Evolutionary conservation across 176 grass and related monocot genomes (phyloP).

Genomic region (Guadua angustifolia): DNA sequence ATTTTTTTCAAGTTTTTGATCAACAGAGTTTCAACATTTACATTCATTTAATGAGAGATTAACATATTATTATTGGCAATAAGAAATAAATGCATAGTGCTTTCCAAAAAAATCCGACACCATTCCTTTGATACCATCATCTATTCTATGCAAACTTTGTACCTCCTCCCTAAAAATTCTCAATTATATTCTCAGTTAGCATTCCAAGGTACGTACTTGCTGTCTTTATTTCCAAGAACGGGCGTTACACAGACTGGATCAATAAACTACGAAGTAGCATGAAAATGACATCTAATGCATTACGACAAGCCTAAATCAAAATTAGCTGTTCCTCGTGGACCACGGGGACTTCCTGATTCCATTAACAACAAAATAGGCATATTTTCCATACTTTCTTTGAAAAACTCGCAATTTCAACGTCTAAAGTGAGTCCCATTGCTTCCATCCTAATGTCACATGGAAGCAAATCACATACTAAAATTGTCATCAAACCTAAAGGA

Average conservation of each 20-base stretch:
- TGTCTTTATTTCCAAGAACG: slow-evolving; percentile 33
- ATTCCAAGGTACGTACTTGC: neutral
- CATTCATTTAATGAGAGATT: neutral
- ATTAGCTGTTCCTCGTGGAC: slow-evolving; percentile 20
- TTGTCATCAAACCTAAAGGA: neutral
- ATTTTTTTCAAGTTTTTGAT: neutral
- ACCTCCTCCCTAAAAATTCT: slow-evolving; percentile 7
- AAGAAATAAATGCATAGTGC: neutral
- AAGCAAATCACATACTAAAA: slow-evolving; percentile 9
- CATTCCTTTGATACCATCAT: slow-evolving; percentile 23
- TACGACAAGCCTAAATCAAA: neutral
- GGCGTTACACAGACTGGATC: neutral
- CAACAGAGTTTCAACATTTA: neutral
- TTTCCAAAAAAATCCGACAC: slow-evolving; percentile 1
- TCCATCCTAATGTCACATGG: neutral
- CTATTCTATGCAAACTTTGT: neutral
- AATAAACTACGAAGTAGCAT: slow-evolving; percentile 13
- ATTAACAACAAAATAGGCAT: slow-evolving; percentile 10
- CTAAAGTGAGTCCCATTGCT: slow-evolving; percentile 9
- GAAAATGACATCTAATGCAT: slow-evolving; percentile 36
- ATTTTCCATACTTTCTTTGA: neutral
- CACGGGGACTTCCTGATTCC: neutral
- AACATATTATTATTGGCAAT: neutral
- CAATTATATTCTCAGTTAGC: neutral
- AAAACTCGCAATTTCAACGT: neutral